Base-by-base conservation (phyloP, 345 rosid species). In the Linum usitatissimum region DNA sequence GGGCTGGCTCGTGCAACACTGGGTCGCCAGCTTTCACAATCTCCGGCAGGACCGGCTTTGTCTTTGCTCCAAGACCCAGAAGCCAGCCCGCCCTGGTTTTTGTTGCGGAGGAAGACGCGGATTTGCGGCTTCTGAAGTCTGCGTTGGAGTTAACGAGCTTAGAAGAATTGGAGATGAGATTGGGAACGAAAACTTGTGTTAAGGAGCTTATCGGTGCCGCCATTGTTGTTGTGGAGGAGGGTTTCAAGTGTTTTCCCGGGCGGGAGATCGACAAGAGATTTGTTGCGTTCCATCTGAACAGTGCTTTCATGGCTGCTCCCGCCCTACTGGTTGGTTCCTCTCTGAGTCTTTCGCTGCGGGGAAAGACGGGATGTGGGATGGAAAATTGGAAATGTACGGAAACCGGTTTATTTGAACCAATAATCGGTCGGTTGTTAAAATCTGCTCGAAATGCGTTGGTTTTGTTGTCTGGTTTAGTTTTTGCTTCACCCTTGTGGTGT, bases 1-100 rank as follows among this genome's bases (percentile, higher is more conserved):
- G 82, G 57, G 95, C 83, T 10, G 77, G 85, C 64, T 92, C 96
- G 73, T 92, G 93, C 23, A 92, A 79, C 38, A 92, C 95, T 53
- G 96, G 98, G 77, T 92, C 98, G 5, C 98, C 96, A 6, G 95
- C 91, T 70, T 80, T 79, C 51, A 83, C 86, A 34, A 85, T 80
- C 6, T 83, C 89, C 1, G 86, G 91, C 76, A 80, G 30, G 60
- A n/a, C 71, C 57, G 55, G 8, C 72, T 80, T 80, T 78, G 81
- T 78, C 76, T 78, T 85, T 10, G 79, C 85, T n/a, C 90, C 96
- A 14, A 81, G 66, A 65, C 98, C 93, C 75, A 84, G 75, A 66
- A 92, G 64, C 98, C 96, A 92, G 36, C 98, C 98, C n/a, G 96
- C 98, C 69, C 71, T 89, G 31, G 80, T 68, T 36, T 64, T 68